Conservation (phyloP, 2,329 filamentous ascomycete genomes). For the Phyllosticta citriasiana region DNA sequence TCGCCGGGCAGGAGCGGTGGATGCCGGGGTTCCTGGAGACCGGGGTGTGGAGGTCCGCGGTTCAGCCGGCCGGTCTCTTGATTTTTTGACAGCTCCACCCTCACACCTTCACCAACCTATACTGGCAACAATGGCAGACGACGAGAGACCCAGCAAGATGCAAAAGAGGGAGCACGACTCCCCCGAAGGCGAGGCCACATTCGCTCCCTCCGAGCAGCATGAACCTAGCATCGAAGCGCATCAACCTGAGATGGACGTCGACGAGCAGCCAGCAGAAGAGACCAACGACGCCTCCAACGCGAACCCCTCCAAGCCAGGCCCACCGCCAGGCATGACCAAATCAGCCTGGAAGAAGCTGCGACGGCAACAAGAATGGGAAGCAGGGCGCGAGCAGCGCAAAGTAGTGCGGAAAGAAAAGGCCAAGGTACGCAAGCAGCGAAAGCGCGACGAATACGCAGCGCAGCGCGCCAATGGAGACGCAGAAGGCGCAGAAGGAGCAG, state of each 20-base stretch:
- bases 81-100: background rate
- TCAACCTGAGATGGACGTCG: slow-evolving; percentile 1
- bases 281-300: background rate
- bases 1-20: background rate
- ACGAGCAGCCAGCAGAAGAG: background rate
- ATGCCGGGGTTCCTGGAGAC: background rate
- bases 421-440: slow-evolving; percentile 43
- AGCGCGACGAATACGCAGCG: slow-evolving; percentile 29
- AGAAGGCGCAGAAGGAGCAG: slow-evolving; percentile 10
- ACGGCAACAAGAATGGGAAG: slow-evolving; percentile 66
- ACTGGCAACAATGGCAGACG: slow-evolving; percentile 1
- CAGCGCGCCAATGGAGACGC: background rate
- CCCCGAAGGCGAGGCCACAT: background rate
- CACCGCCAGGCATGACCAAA: slow-evolving; percentile 50
- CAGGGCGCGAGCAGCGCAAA: slow-evolving; percentile 50
- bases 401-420: slow-evolving; percentile 48
- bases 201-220: background rate
- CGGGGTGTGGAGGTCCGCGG: background rate
- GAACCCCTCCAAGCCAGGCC: slow-evolving; percentile 6
- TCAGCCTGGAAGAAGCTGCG: slow-evolving; percentile 74
- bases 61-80: background rate
- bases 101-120: background rate
- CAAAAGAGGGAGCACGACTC: slow-evolving; percentile 8
- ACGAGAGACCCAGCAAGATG: slow-evolving; percentile 9
- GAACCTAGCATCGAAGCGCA: background rate